Base-by-base conservation (phyloP, 768 basidiomycete species). In the Hericium coralloides region DNA sequence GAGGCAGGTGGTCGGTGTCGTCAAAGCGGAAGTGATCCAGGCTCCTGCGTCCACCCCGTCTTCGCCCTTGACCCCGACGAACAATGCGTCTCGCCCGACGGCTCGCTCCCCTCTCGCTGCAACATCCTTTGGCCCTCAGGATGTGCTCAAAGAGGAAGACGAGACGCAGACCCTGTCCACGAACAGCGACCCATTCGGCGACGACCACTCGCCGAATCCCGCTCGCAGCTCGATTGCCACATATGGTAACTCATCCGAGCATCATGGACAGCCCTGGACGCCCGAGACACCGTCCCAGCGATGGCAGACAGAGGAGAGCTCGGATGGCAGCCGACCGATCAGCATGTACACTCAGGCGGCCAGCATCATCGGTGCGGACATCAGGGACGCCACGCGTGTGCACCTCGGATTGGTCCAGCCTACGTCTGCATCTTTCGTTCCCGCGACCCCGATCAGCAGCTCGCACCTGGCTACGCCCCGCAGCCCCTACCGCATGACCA, bases 11-110 rank as follows among this genome's bases (percentile, higher is more conserved):
- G 70, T 89, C 43, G 87, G 87, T 37, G 82, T 89, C 38, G 84
- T 84, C 50, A 89, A 85, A 69, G 87, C 90, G 31, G 87, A 89
- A 66, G 84, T 92, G 37, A 82, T 92, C 59, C 84, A 78, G 66
- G 69, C 12, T 3, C 26, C 49, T 55, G 64, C 14, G 65, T 67
- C 25, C 63, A 64, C 59, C 50, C 67, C 59, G 62, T 64, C 52
- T 37, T 63, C 4, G 76, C 80, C 51, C 65, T 72, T 49, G 66
- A 31, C 31, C 5, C 31, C 31, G 31, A 31, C 31, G 7, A 31
- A 6, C 8, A 31, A 2, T 9, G 79, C 57, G 76, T 79, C 58
- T 68, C 76, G 17, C 65, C 78, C 81, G 1, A 62, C 77, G 1
- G 66, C 76, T 18, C 79, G 79, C 37, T 90, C 88, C 0, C 89